Conservation (phyloP, 208 protist genomes). For the Polymyxa betae region DNA sequence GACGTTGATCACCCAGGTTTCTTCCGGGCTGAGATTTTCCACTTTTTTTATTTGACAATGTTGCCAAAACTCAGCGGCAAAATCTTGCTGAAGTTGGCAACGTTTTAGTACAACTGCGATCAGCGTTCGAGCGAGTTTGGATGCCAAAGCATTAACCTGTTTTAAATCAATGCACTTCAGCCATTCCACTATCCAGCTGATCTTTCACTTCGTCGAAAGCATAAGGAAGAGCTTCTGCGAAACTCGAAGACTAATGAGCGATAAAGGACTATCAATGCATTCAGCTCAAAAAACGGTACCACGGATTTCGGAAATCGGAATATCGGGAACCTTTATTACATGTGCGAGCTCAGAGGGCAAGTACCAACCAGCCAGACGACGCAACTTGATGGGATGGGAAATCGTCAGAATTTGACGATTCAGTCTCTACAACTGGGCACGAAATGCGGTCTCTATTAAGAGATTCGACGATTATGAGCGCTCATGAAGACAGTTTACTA, state of each 20-base stretch:
- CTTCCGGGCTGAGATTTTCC: background rate
- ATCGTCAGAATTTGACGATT: too few relatives aligned
- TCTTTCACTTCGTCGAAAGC: slow-evolving; percentile 46
- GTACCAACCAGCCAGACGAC: too few relatives aligned
- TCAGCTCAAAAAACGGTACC: too few relatives aligned
- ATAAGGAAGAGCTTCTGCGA: background rate
- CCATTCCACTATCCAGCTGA: slow-evolving; percentile 37
- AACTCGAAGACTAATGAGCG: background rate
- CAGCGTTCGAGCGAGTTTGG: background rate
- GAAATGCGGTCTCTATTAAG: too few relatives aligned
- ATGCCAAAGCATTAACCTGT: background rate
- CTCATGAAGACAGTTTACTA: too few relatives aligned
- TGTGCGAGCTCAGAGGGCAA: too few relatives aligned
- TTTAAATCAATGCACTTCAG: slow-evolving; percentile 35
- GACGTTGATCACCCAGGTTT: background rate
- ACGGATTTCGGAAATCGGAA: too few relatives aligned
- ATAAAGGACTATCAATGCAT: too few relatives aligned
- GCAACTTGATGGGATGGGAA: too few relatives aligned
- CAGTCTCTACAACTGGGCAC: too few relatives aligned
- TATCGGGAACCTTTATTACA: too few relatives aligned
- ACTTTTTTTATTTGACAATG: slow-evolving; percentile 2
- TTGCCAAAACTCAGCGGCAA: background rate
- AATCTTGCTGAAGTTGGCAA: slow-evolving; percentile 44
- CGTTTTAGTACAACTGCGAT: background rate
- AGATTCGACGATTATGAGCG: too few relatives aligned